Evolutionary conservation across 1,284 basidiomycete genomes (phyloP), one percentile per base, ranked within the genome.

Genomic region (Boletellus sp.): DNA sequence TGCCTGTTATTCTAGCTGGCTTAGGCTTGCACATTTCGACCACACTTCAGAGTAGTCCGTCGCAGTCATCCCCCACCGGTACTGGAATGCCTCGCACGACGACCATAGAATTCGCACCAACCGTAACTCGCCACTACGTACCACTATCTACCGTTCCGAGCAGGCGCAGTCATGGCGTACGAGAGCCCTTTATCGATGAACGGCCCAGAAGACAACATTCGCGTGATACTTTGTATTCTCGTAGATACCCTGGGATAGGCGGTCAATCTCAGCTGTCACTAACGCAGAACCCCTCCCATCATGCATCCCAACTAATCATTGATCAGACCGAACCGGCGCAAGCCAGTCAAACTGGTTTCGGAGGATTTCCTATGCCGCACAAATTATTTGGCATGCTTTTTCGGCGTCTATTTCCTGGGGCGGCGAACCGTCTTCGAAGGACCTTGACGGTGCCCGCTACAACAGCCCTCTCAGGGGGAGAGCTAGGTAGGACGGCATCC

Each of bases 351-450:
- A 70, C 71, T 42, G 80, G 70, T 5, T 93, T 91, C 60, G 94
- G 94, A 41, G 94, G 93, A 0, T 98, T 97, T 69, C 93, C 94
- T 0, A 91, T 87, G 62, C 91, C 92, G 0, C 73, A 84, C 55
- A 72, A 80, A 49, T 66, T 94, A 19, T 53, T 83, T 4, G 72
- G 71, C 3, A 66, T 65, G 6, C 58, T 83, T 0, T 67, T 88
- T 26, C 62, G 72, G 15, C 71, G 68, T 38, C 61, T 86, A 44
- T 85, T 89, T 51, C 91, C 90, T 0, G 61, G 74, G 1, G 51
- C 84, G 13, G 69, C 79, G 30, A 72, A 72, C 18, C 78, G 72
- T 42, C 65, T 92, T 32, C 74, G 74, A 18, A 75, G 79, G 48
- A 88, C 85, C 1, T 53, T 92, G 33, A 94, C 91, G 0, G 80